Conservation (phyloP, 192 early-diverging fungal genomes). For the Coemansia sp. region DNA sequence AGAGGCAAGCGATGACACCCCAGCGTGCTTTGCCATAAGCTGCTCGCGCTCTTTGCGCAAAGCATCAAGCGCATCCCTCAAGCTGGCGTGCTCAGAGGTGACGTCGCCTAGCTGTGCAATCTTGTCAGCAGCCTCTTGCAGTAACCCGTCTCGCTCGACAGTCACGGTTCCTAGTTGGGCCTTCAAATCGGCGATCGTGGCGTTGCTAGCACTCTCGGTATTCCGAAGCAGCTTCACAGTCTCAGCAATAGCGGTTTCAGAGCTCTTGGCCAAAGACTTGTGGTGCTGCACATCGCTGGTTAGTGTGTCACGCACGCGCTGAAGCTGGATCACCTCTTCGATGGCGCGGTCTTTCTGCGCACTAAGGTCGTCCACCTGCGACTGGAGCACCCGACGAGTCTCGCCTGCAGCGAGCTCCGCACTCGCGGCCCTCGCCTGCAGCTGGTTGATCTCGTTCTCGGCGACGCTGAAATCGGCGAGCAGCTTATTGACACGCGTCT, state of each 20-base stretch:
- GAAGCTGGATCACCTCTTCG: background rate
- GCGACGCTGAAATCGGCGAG: background rate
- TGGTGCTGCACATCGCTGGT: background rate
- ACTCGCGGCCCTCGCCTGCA: background rate
- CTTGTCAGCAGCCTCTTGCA: background rate
- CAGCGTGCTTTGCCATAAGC: background rate
- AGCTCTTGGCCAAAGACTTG: background rate
- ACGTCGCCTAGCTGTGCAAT: background rate
- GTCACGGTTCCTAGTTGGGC: background rate
- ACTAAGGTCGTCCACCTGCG: slow-evolving; percentile 1
- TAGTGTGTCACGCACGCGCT: background rate
- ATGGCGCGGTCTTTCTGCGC: background rate
- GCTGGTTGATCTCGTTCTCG: background rate
- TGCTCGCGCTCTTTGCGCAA: background rate
- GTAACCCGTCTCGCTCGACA: slow-evolving; percentile 6
- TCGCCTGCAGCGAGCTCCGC: background rate
- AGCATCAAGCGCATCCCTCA: background rate
- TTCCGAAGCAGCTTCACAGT: background rate
- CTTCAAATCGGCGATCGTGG: background rate
- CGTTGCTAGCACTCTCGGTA: background rate
- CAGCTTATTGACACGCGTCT: background rate
- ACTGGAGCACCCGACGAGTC: background rate
- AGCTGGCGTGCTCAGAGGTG: background rate
- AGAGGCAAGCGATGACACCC: background rate
- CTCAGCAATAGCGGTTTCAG: background rate